Base-by-base conservation (phyloP, 2,329 filamentous ascomycete species). In the Plenodomus lindquistii region DNA sequence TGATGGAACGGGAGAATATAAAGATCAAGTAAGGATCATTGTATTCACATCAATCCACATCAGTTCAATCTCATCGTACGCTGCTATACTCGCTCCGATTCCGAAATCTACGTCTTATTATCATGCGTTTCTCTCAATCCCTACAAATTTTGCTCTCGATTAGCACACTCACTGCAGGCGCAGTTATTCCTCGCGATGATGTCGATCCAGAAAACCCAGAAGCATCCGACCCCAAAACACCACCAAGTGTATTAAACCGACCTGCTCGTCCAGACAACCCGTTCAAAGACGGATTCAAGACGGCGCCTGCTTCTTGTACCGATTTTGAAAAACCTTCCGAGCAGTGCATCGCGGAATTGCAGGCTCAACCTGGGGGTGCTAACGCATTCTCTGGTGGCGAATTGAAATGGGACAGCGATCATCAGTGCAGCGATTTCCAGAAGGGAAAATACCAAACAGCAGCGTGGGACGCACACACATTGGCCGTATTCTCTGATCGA, bases 321-420 rank as follows among this genome's bases (percentile, higher is more conserved):
- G 50, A 49, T 37, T 38, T 46, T 13, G 22, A 41, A 37, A 47
- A 54, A 17, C 46, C 46, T 40, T 53, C 50, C 18, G 15, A 40
- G 34, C 34, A 47, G 42, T 54, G 50, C 34, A 24, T 49, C 39
- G 42, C 24, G 29, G 50, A 53, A 37, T 29, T 54, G 19, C 42
- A 54, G 34, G 44, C 44, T 18, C 46, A 54, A 34, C 43, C 46
- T 41, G 40, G 40, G 41, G 46, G 29, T 31, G 37, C 48, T 29
- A 38, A 13, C 11, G 44, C 44, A 29, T 52, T 52, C 40, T 52
- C 48, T 31, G 48, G 50, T 19, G 50, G 50, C 20, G 42, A 49
- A 31, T 8, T 50, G 13, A 54, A 54, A 37, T 50, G 42, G 50
- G 46, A 50, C 36, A 50, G 21, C 29, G 40, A 54, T 35, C 9